Conservation (phyloP, 179 eudicot genomes). For the Spinacia oleracea region DNA sequence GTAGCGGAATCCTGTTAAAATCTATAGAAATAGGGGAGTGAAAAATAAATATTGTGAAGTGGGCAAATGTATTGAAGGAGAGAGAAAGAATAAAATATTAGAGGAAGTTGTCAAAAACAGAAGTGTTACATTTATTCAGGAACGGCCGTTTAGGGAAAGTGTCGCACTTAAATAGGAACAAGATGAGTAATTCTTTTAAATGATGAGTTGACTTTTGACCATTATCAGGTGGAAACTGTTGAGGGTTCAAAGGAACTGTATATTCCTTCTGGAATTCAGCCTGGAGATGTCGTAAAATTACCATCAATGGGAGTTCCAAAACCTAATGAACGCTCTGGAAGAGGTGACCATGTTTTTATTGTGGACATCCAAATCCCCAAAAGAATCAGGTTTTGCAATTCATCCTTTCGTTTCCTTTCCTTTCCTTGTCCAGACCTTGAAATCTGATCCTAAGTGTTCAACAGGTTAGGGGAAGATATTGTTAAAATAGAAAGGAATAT, state of each 20-base stretch:
- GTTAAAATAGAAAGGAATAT: background rate
- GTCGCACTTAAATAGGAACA: too few species aligned
- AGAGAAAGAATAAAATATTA: too few species aligned
- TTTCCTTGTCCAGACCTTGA: background rate
- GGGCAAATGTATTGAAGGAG: too few species aligned
- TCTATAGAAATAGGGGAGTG: background rate
- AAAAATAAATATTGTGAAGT: too few species aligned
- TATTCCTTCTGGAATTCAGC: conserved; percentile 83
- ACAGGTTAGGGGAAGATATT: background rate
- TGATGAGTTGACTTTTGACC: conserved; percentile 10
- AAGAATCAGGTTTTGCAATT: conserved; percentile 55
- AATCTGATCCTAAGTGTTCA: too few species aligned
- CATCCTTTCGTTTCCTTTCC: too few species aligned
- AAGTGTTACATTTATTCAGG: too few species aligned
- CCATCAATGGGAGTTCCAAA: conserved; percentile 77
- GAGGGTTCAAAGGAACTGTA: conserved; percentile 72
- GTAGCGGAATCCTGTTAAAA: background rate
- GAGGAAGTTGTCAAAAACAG: too few species aligned
- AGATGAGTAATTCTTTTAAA: background rate
- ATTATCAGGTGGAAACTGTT: conserved; percentile 74
- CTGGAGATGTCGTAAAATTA: conserved; percentile 71
- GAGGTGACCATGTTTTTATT: conserved; percentile 84
- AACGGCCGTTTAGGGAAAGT: too few species aligned
- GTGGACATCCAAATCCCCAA: conserved; percentile 76
- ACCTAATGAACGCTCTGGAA: conserved; percentile 46